Evolutionary conservation across 352 stramenopile genomes (phyloP).

Genomic region (Phytophthora pluvialis): DNA sequence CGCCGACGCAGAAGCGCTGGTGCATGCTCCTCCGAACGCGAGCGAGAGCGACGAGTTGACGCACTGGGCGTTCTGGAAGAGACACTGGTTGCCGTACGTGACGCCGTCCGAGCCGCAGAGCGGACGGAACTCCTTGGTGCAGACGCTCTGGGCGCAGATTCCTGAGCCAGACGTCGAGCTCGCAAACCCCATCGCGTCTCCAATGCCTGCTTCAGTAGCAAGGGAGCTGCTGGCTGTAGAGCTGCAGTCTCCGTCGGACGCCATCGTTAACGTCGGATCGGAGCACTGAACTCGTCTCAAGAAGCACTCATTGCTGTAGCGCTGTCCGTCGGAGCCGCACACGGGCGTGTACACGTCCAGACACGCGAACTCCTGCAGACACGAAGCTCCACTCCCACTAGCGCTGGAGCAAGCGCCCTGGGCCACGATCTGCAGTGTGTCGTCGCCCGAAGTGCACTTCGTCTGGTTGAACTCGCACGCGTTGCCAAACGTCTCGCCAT

Average conservation of each 20-base stretch:
- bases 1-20: background rate
- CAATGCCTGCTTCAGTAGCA: background rate
- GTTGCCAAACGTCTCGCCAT: constrained; percentile 63
- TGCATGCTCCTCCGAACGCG: constrained; percentile 35
- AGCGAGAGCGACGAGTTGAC: constrained; percentile 30
- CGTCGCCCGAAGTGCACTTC: constrained; percentile 37
- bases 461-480: constrained; percentile 53
- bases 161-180: constrained; percentile 3
- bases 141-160: constrained; percentile 21
- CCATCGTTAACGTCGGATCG: constrained; percentile 28
- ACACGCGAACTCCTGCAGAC: constrained; percentile 35
- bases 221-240: background rate
- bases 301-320: constrained; percentile 56
- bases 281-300: constrained; percentile 35
- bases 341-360: constrained; percentile 40
- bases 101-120: constrained; percentile 55
- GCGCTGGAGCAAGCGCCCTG: constrained; percentile 35
- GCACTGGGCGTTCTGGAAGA: constrained; percentile 43
- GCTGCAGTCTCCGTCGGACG: constrained; percentile 31
- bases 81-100: constrained; percentile 58
- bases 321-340: constrained; percentile 52
- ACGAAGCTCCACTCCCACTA: background rate
- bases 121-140: constrained; percentile 38
- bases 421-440: constrained; percentile 32
- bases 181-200: background rate